Evolutionary conservation across 352 stramenopile species (phyloP).

Genomic region (Globisporangium paddicum): DNA sequence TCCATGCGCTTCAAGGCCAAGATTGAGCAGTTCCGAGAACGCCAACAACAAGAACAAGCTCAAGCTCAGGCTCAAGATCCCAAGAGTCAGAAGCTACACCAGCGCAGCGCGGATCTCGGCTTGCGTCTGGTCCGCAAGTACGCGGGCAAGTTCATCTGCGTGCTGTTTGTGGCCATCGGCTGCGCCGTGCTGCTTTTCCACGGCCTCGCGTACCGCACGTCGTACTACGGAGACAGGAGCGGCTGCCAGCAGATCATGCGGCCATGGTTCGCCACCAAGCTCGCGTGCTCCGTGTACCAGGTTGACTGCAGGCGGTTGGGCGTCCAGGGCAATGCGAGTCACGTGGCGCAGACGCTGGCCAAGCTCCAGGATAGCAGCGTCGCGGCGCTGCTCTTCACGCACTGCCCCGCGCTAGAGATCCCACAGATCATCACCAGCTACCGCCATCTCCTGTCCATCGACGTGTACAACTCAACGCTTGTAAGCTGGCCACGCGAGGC

Average conservation of each 20-base stretch:
- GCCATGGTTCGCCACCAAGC: conserved; percentile 27
- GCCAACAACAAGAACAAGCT: not conserved
- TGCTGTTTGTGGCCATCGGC: conserved; percentile 17
- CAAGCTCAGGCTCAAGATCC: not conserved
- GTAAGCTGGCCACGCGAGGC: conserved; percentile 27
- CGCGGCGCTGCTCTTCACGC: conserved; percentile 35
- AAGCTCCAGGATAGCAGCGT: conserved; percentile 27
- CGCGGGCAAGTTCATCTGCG: conserved; percentile 17
- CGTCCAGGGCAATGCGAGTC: not conserved
- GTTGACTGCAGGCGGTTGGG: conserved; percentile 28
- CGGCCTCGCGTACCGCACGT: conserved; percentile 14
- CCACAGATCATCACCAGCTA: conserved; percentile 25
- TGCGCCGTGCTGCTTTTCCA: conserved; percentile 6
- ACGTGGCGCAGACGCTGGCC: conserved; percentile 8
- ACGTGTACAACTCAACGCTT: conserved; percentile 55
- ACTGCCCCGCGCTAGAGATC: conserved; percentile 37
- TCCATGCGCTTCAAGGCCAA: conserved; percentile 10
- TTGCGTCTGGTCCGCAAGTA: conserved; percentile 18
- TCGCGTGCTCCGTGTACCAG: conserved; percentile 29
- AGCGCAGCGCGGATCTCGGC: not conserved
- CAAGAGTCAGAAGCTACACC: not conserved
- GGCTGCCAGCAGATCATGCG: conserved; percentile 19
- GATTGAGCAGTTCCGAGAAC: conserved; percentile 3
- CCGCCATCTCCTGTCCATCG: conserved; percentile 36
- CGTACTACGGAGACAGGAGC: conserved; percentile 15